Evolutionary conservation across 1,139 yeast genomes (phyloP).

Genomic region (Citeromyces hawaiiensis): DNA sequence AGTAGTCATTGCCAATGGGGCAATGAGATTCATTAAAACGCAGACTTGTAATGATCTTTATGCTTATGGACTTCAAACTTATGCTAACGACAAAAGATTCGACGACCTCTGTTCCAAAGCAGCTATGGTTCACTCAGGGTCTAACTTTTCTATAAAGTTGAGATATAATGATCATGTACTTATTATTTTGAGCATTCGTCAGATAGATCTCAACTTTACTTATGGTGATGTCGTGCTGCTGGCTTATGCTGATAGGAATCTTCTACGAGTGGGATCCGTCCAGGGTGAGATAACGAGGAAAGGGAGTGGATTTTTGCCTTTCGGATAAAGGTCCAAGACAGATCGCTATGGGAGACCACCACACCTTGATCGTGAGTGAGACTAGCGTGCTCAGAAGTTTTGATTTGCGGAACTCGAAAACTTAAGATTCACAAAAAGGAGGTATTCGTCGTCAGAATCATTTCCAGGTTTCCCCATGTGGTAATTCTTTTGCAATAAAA

Average conservation of each 20-base stretch:
- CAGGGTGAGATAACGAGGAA: not conserved
- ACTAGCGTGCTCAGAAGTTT: not conserved
- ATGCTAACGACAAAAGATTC: not conserved
- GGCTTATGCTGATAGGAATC: not conserved
- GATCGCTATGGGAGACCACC: not conserved
- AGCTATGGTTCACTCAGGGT: not conserved
- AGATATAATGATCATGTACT: not conserved
- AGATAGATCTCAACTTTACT: not conserved
- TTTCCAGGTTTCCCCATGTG: not conserved
- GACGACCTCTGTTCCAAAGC: not conserved
- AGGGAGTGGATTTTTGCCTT: not conserved
- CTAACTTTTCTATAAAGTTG: not conserved
- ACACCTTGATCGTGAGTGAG: not conserved
- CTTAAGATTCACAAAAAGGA: too few species aligned
- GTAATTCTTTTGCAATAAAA: not conserved
- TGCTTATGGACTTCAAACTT: too few species aligned
- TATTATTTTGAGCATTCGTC: not conserved
- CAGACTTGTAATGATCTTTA: not conserved
- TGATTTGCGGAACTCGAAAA: not conserved
- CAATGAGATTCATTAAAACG: not conserved
- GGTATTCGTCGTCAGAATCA: not conserved
- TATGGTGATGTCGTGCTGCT: not conserved
- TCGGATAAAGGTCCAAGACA: not conserved
- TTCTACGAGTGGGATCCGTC: not conserved
- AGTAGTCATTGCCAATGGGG: not conserved